A percentile compares a stretch with the other conserved stretches of the same genome.
These are phyloP conservation scores for Mortierella sp. DNA, from an alignment of 371 early-diverging fungal genomes.

Conservation along the genomic window DNA sequence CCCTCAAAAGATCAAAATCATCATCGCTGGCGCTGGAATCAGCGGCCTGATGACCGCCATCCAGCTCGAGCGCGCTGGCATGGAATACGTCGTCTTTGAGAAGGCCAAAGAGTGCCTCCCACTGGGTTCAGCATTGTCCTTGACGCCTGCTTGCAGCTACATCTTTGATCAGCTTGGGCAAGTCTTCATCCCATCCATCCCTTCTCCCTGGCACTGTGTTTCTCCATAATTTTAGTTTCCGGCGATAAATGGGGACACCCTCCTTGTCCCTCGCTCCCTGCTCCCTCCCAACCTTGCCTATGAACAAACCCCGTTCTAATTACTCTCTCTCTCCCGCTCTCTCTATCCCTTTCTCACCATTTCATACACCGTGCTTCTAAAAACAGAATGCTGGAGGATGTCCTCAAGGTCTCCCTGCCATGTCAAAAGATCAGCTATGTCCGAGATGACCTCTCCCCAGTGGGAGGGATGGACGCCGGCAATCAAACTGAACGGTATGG, in stretches of 20 bases:
- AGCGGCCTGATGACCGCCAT: conserved; percentile 34
- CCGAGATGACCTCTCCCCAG: conserved; percentile 30
- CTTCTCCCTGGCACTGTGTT: background rate
- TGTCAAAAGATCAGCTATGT: conserved; percentile 32
- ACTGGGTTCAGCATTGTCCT: conserved; percentile 23
- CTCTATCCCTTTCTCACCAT: too few species aligned
- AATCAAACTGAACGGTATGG: conserved; percentile 16
- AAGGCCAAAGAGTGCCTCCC: conserved; percentile 14
- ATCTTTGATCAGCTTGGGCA: conserved; percentile 38
- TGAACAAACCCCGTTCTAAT: background rate
- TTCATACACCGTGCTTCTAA: too few species aligned
- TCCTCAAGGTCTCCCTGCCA: conserved; percentile 8
- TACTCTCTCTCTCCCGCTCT: too few species aligned
- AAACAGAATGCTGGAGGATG: conserved; percentile 18
- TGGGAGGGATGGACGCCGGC: conserved; percentile 25
- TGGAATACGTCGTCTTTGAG: conserved; percentile 34
- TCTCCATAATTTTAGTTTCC: background rate
- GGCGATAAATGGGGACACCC: too few species aligned
- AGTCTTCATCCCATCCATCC: background rate
- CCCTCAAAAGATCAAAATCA: conserved; percentile 27
- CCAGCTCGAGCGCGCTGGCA: conserved; percentile 31
- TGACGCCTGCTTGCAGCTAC: conserved; percentile 31
- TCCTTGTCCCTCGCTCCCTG: too few species aligned
- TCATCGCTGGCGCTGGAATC: conserved; percentile 36
- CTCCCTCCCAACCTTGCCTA: background rate